Conservation (phyloP, 441 rosid genomes). For the Pelargonium myrrhifolium region DNA sequence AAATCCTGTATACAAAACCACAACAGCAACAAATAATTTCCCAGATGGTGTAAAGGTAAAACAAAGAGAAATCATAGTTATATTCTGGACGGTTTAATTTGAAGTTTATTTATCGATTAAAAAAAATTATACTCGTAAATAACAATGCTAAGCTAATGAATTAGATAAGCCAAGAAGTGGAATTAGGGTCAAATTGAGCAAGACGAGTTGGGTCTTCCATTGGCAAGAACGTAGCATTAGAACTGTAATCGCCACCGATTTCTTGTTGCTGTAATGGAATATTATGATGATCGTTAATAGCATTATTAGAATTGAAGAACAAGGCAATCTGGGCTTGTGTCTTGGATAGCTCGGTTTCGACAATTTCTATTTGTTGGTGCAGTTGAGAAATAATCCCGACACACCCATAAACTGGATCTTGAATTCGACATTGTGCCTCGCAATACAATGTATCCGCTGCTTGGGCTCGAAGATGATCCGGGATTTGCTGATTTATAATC, state of each 20-base stretch:
- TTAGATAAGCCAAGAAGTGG: background rate
- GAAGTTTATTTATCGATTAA: too few species aligned
- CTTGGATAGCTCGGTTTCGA: background rate
- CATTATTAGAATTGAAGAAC: background rate
- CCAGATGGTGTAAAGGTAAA: too few species aligned
- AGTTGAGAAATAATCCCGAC: conserved; percentile 22
- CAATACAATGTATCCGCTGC: conserved; percentile 29
- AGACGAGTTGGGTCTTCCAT: background rate
- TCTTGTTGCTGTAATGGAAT: background rate
- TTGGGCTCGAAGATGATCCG: conserved; percentile 15
- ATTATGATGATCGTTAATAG: background rate
- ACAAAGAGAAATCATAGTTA: too few species aligned
- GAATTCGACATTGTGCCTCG: conserved; percentile 22
- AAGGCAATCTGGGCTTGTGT: background rate
- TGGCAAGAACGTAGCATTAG: background rate
- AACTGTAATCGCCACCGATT: background rate
- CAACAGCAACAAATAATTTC: too few species aligned
- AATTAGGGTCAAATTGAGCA: background rate
- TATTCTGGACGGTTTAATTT: too few species aligned
- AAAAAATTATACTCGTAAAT: too few species aligned
- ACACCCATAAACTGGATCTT: conserved; percentile 29
- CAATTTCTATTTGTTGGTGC: conserved; percentile 21
- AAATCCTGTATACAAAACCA: too few species aligned
- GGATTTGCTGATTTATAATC: conserved; percentile 19
- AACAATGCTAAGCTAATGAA: background rate